Evolutionary conservation across 768 basidiomycete genomes (phyloP).

Genomic region (Podaxis mareebaensis): DNA sequence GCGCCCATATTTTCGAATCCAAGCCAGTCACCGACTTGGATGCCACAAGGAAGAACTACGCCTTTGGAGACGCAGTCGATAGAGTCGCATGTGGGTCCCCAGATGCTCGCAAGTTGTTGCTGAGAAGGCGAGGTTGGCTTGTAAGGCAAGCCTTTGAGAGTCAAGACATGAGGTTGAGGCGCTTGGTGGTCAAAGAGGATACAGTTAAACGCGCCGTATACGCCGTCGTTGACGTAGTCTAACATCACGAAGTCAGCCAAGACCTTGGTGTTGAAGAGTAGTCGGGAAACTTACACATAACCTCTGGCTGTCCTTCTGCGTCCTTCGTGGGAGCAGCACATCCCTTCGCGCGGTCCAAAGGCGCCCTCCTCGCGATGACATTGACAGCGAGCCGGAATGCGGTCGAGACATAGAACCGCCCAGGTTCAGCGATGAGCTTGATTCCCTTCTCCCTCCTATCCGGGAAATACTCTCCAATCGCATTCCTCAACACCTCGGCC

Average conservation of each 20-base stretch:
- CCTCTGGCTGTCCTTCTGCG: constrained; percentile 41
- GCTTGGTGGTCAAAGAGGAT: constrained; percentile 95
- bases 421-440: constrained; percentile 93
- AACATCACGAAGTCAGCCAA: constrained; percentile 18
- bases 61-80: constrained; percentile 86
- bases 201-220: constrained; percentile 96
- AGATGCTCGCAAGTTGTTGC: constrained; percentile 66
- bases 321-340: constrained; percentile 16
- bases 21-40: constrained; percentile 96
- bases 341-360: constrained; percentile 28
- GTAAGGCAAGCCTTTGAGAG: constrained; percentile 68
- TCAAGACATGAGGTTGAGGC: constrained; percentile 74
- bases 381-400: constrained; percentile 93
- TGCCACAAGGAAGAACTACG: constrained; percentile 59
- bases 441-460: constrained; percentile 56
- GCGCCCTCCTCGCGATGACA: constrained; percentile 86
- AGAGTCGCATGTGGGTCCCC: constrained; percentile 99
- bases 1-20: constrained; percentile 99
- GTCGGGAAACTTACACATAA: constrained; percentile 78
- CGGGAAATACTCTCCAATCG: constrained; percentile 82
- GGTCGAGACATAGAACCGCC: constrained; percentile 88
- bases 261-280: constrained; percentile 7
- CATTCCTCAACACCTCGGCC: constrained; percentile 65
- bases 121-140: constrained; percentile 37
- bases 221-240: constrained; percentile 99